Evolutionary conservation across 768 basidiomycete species (phyloP).

Genomic region (Tylopilus felleus): DNA sequence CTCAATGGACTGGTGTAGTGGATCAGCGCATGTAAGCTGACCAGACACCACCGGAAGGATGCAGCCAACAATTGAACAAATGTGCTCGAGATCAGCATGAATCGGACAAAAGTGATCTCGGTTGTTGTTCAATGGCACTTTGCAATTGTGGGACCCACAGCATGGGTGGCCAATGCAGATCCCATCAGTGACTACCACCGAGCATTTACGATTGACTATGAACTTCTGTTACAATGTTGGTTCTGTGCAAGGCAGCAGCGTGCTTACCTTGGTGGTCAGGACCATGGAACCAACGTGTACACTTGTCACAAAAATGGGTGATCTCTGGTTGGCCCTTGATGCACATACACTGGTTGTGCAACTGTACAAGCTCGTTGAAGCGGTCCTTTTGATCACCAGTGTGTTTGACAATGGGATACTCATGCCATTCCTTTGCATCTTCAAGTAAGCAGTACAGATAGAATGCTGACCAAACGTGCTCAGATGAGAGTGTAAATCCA

Average conservation of each 20-base stretch:
- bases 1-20: not conserved
- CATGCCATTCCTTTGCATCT: not conserved
- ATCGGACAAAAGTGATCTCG: not conserved
- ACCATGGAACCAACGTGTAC: not conserved
- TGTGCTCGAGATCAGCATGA: accelerated
- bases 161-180: too few species aligned
- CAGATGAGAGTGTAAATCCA: not conserved
- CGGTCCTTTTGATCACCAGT: not conserved
- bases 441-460: constrained; percentile 1
- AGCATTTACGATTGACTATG: not conserved
- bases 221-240: not conserved
- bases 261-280: not conserved
- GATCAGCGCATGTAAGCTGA: not conserved
- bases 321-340: not conserved
- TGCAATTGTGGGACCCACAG: too few species aligned
- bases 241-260: too few species aligned
- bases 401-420: not conserved
- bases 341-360: not conserved
- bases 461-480: not conserved
- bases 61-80: not conserved
- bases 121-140: not conserved
- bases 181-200: not conserved
- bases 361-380: not conserved
- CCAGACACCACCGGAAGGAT: constrained; percentile 11
- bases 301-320: constrained; percentile 1